These are phyloP conservation scores for Potentilla sterilis DNA, from an alignment of 306 rosid species.

Conservation along the genomic window DNA sequence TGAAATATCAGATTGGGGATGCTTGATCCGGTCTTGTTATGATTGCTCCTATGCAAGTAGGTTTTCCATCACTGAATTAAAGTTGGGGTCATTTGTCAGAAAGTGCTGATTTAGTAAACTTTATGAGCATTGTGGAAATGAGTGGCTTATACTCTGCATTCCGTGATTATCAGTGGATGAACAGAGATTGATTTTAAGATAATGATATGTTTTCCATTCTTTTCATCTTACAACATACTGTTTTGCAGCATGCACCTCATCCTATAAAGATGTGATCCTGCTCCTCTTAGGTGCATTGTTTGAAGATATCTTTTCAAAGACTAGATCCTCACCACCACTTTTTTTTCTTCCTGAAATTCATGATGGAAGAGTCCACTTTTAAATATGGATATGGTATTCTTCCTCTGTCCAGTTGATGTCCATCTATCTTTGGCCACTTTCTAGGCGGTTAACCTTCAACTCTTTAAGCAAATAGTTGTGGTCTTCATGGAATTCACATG, in stretches of 20 bases:
- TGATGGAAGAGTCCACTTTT: constrained; percentile 9
- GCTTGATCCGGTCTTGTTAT: neutral
- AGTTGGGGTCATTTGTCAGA: neutral
- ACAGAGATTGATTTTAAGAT: neutral
- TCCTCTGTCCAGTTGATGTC: neutral
- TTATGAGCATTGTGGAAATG: neutral
- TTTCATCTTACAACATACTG: neutral
- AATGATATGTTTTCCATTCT: neutral
- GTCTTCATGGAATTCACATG: constrained; percentile 14
- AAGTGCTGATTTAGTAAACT: neutral
- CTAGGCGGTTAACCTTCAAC: neutral
- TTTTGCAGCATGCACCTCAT: neutral
- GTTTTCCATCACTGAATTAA: neutral
- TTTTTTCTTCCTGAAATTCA: neutral
- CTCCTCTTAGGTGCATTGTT: neutral
- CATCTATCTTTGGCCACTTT: constrained; percentile 13
- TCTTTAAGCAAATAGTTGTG: constrained; percentile 4
- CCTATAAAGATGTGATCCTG: neutral
- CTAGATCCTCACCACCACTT: neutral
- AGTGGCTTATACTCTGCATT: neutral
- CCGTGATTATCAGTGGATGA: neutral
- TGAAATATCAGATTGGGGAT: neutral
- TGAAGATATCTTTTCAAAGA: neutral
- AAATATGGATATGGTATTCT: constrained; percentile 16
- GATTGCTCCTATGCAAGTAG: neutral